Percentiles rank a stretch among this genome's conserved stretches.
Conservation (phyloP, 2,329 filamentous ascomycete species). For the Ceratocystis huliohia region DNA sequence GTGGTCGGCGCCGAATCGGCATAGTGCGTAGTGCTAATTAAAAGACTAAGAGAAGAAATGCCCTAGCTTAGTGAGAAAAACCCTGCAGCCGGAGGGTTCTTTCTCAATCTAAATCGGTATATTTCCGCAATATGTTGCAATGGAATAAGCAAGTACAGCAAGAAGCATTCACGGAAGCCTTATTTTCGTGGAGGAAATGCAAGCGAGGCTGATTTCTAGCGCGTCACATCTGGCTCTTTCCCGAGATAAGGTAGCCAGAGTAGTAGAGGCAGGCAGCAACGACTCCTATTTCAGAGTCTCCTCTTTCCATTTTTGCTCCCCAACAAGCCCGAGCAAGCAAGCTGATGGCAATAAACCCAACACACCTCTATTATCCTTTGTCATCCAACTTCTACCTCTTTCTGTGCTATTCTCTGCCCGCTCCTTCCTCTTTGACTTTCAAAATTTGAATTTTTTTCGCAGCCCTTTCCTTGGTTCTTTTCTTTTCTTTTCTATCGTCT, state of each 20-base stretch:
- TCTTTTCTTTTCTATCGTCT: background rate
- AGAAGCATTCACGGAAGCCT: no score
- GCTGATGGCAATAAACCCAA: background rate
- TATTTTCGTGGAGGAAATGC: no score
- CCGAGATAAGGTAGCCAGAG: no score
- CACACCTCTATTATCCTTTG: background rate
- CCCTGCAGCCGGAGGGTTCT: background rate
- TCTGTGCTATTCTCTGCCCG: background rate
- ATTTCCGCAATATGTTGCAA: no score
- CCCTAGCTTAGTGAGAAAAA: background rate
- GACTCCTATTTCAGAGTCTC: background rate
- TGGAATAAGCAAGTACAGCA: no score
- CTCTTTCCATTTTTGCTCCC: background rate
- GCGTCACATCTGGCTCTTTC: no score
- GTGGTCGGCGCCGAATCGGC: slow-evolving; percentile 4
- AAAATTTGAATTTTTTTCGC: background rate
- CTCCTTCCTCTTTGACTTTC: background rate
- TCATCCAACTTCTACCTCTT: background rate
- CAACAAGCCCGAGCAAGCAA: background rate
- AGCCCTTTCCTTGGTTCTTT: background rate
- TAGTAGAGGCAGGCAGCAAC: background rate
- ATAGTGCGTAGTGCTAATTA: background rate
- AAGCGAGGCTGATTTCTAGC: no score
- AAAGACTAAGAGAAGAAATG: background rate
- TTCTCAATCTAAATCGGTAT: background rate